A percentile compares a stretch with the other conserved stretches of the same genome.
Conservation (phyloP, 2,329 filamentous ascomycete genomes). For the Fusarium austroafricanum region DNA sequence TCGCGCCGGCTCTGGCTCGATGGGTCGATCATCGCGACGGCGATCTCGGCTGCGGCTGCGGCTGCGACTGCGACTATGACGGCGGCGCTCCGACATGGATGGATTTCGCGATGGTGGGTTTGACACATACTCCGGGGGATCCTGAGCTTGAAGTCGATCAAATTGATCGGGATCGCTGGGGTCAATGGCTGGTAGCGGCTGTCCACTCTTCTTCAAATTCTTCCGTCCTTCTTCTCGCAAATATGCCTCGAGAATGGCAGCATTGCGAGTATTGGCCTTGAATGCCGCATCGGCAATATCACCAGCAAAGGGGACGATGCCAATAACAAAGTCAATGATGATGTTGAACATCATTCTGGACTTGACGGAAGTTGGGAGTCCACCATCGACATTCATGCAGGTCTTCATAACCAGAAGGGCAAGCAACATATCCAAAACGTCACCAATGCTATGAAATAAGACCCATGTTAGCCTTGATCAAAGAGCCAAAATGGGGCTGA, state of each 20-base stretch:
- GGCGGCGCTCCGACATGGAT: slow-evolving; percentile 41
- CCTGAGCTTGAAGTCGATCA: slow-evolving; percentile 54
- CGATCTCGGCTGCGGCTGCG: slow-evolving; percentile 28
- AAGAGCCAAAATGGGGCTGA: not conserved
- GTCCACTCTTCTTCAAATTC: slow-evolving; percentile 60
- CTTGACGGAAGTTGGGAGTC: slow-evolving; percentile 71
- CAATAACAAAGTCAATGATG: slow-evolving; percentile 76
- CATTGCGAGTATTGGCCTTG: slow-evolving; percentile 82
- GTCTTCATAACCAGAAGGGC: slow-evolving; percentile 79
- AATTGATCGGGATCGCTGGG: slow-evolving; percentile 65
- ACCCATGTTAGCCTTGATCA: slow-evolving; percentile 34
- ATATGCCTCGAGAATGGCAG: slow-evolving; percentile 74
- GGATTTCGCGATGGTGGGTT: slow-evolving; percentile 42
- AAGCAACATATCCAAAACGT: slow-evolving; percentile 78
- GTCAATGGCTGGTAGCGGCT: slow-evolving; percentile 60
- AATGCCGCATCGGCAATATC: slow-evolving; percentile 79
- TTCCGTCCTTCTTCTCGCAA: slow-evolving; percentile 75
- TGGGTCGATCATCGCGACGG: slow-evolving; percentile 31
- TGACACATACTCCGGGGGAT: slow-evolving; percentile 46
- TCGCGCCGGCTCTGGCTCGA: slow-evolving; percentile 46
- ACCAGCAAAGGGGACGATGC: slow-evolving; percentile 80
- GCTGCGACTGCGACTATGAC: slow-evolving; percentile 28
- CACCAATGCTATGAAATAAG: slow-evolving; percentile 69
- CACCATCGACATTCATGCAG: slow-evolving; percentile 80
- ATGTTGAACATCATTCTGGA: slow-evolving; percentile 86